Base-by-base conservation (phyloP, 176 grass and related monocot genomes). In the Themeda triandra region DNA sequence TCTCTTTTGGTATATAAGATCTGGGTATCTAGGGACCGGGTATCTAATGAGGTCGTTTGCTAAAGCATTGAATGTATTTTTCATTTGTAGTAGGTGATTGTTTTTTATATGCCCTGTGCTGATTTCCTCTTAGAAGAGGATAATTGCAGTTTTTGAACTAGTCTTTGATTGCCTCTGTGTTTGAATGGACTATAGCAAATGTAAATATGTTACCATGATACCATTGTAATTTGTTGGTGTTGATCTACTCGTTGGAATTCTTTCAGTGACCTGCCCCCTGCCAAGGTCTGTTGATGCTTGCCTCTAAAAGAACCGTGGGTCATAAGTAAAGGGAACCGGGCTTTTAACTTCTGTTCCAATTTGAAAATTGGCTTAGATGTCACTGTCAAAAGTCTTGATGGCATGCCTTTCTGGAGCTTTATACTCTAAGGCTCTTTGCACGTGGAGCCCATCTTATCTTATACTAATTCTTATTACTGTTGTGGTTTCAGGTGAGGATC, bases 401-500 rank as follows among this genome's bases (percentile, higher is more conserved):
- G 24, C 41, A n/a, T 73, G 42, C 18, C 27, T 78, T 77, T 23
- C 70, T 18, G 42, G 54, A 71, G 63, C 28, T 84, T 39, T 51
- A 21, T 41, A 39, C 40, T 35, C 41, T 80, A 65, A 4, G 11
- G 35, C 35, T 24, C 21, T 78, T 37, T 8, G 28, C 60, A 70
- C 13, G 60, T 86, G 18, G 10, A 37, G 36, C 58, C 15, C n/a
- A 36, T 83, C 25, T n/a, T n/a, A n/a, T n/a, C n/a, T 36, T 36
- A 6, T 0, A 44, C 27, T 76, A 81, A 64, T 76, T 70, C 23
- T 35, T 75, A 27, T 48, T 83, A 7, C 75, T 89, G 1, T 21
- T 84, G 62, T 77, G 4, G 28, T 87, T 84, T 77, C 85, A 99
- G 97, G 97, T 99, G 49, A 96, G 79, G 89, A 99, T 99, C 92